A percentile compares a stretch with the other conserved stretches of the same genome.
These are phyloP conservation scores for Phialocephala sp. DNA, from an alignment of 2,329 filamentous ascomycete genomes.

Conservation along the genomic window DNA sequence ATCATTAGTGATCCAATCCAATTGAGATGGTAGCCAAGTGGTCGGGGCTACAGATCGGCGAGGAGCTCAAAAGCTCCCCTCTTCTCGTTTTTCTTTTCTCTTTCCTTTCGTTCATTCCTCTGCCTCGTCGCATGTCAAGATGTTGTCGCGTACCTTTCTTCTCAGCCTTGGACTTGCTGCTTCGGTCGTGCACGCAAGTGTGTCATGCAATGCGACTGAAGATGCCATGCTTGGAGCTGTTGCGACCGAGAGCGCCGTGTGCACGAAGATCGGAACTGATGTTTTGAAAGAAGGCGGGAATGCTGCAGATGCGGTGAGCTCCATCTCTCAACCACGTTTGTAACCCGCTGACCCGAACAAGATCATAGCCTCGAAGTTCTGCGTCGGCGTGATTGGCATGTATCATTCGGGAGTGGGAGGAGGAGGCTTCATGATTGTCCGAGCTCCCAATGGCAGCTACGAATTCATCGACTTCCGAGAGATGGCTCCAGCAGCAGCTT, in stretches of 20 bases:
- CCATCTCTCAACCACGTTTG: background rate
- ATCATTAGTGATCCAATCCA: background rate
- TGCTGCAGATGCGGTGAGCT: constrained; percentile 56
- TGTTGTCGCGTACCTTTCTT: constrained; percentile 12
- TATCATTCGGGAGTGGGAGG: constrained; percentile 67
- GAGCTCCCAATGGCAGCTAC: constrained; percentile 62
- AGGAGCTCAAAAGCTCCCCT: constrained; percentile 5
- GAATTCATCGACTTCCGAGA: constrained; percentile 75
- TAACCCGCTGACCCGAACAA: constrained; percentile 34
- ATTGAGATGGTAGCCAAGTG: background rate
- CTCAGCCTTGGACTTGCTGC: constrained; percentile 9
- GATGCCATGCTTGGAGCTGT: constrained; percentile 60
- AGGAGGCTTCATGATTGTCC: constrained; percentile 70
- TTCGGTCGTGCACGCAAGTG: background rate
- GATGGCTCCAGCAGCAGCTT: constrained; percentile 65
- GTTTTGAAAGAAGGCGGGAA: constrained; percentile 64
- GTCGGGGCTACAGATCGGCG: background rate
- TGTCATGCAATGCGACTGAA: background rate
- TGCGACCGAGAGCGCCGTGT: constrained; percentile 71
- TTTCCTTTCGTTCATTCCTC: background rate
- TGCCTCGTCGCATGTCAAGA: background rate
- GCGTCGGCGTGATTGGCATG: constrained; percentile 59
- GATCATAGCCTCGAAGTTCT: constrained; percentile 59
- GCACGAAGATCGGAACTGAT: constrained; percentile 71
- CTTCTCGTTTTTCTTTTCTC: background rate